These are phyloP conservation scores for Juglanconis sp. DNA, from an alignment of 2,329 filamentous ascomycete genomes.

Conservation along the genomic window DNA sequence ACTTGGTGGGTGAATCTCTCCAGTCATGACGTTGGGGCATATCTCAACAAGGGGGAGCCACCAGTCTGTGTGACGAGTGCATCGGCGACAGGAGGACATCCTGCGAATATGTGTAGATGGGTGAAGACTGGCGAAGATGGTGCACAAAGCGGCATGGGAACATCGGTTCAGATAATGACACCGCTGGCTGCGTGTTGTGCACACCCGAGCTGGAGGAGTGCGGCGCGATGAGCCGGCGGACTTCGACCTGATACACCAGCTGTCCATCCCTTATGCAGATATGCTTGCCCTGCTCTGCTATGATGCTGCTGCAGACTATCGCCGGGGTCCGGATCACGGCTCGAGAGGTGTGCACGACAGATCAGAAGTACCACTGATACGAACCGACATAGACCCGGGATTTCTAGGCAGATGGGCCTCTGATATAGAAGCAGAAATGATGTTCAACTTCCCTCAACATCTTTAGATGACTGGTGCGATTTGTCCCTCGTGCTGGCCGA, in stretches of 20 bases:
- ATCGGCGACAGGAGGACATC: background rate
- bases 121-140: background rate
- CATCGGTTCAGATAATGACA: background rate
- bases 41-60: background rate
- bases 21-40: conserved; percentile 5
- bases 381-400: background rate
- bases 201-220: background rate
- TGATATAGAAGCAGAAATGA: conserved; percentile 12
- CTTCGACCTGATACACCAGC: background rate
- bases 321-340: background rate
- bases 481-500: background rate
- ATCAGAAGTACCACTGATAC: background rate
- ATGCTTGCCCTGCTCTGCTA: background rate
- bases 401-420: background rate
- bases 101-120: background rate
- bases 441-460: background rate
- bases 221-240: conserved; percentile 1
- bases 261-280: background rate
- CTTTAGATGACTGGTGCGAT: conserved; percentile 8
- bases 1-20: background rate
- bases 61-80: background rate
- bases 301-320: background rate
- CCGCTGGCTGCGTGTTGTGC: background rate
- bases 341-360: background rate
- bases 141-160: background rate